These are phyloP conservation scores for Cryptosporidium ryanae DNA, from an alignment of 169 alveolate species.

Conservation along the genomic window DNA sequence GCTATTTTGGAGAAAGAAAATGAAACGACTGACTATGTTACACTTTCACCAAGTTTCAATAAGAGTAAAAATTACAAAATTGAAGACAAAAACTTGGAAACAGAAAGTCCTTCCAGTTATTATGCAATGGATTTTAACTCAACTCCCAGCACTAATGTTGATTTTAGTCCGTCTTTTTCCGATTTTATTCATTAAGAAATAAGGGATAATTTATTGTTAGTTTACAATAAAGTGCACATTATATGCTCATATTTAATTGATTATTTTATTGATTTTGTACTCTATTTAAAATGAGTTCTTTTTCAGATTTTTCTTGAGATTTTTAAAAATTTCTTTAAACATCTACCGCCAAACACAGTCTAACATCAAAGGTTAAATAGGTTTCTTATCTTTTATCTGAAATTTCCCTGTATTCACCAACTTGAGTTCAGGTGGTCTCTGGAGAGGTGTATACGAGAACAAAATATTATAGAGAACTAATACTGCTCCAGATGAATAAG, in stretches of 20 bases:
- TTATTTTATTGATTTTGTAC: too few species aligned
- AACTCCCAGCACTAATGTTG: slow-evolving; percentile 61
- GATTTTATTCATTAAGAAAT: slow-evolving; percentile 20
- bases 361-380: too few species aligned
- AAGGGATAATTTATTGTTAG: background rate
- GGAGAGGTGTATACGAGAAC: too few species aligned
- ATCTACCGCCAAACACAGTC: too few species aligned
- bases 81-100: slow-evolving; percentile 1
- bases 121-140: background rate
- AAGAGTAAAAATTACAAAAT: background rate
- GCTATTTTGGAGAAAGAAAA: background rate
- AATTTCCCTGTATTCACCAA: background rate
- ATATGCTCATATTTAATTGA: too few species aligned
- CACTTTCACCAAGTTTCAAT: slow-evolving; percentile 61
- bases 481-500: background rate
- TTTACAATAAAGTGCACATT: background rate
- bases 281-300: too few species aligned
- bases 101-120: background rate
- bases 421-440: too few species aligned
- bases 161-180: slow-evolving; percentile 19
- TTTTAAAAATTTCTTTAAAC: too few species aligned
- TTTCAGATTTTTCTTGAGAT: too few species aligned
- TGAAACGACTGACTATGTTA: background rate
- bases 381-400: too few species aligned
- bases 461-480: too few species aligned